Evolutionary conservation across 2,329 filamentous ascomycete genomes (phyloP).

Genomic region (Cryphonectria nitschkei): DNA sequence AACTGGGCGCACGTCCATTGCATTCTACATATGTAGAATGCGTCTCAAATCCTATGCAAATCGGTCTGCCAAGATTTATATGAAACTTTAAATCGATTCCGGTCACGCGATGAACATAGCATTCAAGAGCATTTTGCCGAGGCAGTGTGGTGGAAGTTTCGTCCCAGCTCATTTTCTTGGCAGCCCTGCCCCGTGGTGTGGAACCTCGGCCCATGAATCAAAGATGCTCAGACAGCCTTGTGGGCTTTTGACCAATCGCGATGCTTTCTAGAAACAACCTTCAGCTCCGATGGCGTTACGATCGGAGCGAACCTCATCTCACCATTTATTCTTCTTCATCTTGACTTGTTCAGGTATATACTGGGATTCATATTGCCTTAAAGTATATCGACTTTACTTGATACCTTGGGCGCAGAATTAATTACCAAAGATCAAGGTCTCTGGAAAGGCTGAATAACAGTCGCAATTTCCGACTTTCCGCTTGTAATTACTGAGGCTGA

Average conservation of each 20-base stretch:
- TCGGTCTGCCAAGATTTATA: not conserved
- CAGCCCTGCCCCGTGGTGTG: not conserved
- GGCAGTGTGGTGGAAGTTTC: not conserved
- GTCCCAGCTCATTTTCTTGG: not conserved
- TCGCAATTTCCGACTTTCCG: not conserved
- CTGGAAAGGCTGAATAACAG: not conserved
- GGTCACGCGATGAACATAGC: not conserved
- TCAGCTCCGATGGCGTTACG: not conserved
- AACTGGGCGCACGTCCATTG: not conserved
- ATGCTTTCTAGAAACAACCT: not conserved
- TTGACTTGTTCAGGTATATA: not conserved
- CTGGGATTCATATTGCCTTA: not conserved
- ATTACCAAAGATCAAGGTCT: not conserved
- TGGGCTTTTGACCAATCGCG: not conserved
- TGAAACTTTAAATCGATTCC: not conserved
- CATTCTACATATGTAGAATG: not conserved
- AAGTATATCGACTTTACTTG: not conserved
- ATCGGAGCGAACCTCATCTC: not conserved
- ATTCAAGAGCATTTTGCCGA: not conserved
- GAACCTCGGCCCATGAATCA: constrained; percentile 4
- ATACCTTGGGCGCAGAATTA: not conserved
- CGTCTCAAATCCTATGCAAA: not conserved
- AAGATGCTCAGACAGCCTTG: not conserved
- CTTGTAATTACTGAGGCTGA: not conserved
- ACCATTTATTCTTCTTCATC: not conserved